Conservation (phyloP, 2,329 filamentous ascomycete genomes). For the Lasiodiplodia theobromae region DNA sequence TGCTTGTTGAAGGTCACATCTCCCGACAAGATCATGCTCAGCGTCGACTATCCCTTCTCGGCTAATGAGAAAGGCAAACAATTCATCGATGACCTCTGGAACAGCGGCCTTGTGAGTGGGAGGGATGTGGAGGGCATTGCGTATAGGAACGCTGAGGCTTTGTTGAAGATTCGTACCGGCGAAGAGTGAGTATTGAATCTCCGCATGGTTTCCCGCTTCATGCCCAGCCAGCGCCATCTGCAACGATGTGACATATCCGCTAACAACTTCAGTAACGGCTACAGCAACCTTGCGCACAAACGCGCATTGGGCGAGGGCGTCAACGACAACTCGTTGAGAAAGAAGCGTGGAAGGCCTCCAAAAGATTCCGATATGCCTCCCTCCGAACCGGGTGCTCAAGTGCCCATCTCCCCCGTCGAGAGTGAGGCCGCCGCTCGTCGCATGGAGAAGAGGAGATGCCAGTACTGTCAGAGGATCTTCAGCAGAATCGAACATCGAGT, state of each 20-base stretch:
- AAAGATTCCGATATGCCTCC: slow-evolving; percentile 4
- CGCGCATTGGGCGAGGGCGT: slow-evolving; percentile 10
- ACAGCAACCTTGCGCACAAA: background rate
- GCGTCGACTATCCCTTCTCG: slow-evolving; percentile 52
- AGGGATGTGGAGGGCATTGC: slow-evolving; percentile 59
- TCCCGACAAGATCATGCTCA: slow-evolving; percentile 51
- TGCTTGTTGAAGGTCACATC: slow-evolving; percentile 50
- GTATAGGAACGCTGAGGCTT: slow-evolving; percentile 58
- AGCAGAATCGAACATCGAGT: slow-evolving; percentile 28
- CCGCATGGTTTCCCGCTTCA: background rate
- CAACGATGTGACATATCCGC: background rate
- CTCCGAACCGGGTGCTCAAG: background rate
- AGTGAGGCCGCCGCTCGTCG: slow-evolving; percentile 11
- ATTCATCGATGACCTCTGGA: slow-evolving; percentile 58
- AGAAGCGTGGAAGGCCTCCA: slow-evolving; percentile 9
- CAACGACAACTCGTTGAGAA: slow-evolving; percentile 10
- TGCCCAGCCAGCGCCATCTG: background rate
- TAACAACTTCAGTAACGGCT: slow-evolving; percentile 1
- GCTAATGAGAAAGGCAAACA: slow-evolving; percentile 55
- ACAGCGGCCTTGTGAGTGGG: slow-evolving; percentile 57
- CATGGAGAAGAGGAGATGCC: slow-evolving; percentile 25
- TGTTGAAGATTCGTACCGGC: slow-evolving; percentile 31
- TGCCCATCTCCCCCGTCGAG: slow-evolving; percentile 2
- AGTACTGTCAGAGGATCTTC: slow-evolving; percentile 22
- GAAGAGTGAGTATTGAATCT: slow-evolving; percentile 18